Evolutionary conservation across 108 stramenopile species (phyloP), one percentile per base, ranked within the genome.

Genomic region (Craspedostauros australis): DNA sequence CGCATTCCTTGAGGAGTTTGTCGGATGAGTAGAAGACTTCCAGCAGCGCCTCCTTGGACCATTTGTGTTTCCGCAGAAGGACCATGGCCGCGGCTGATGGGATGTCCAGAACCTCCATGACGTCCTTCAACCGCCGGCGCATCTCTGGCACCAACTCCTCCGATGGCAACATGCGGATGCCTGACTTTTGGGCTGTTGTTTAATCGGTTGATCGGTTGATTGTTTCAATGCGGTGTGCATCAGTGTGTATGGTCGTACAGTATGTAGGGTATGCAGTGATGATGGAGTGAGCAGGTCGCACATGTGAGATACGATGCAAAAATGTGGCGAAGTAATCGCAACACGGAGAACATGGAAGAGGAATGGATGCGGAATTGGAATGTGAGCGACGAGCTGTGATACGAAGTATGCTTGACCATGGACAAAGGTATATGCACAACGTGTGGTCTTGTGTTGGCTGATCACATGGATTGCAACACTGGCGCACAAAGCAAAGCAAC

Each of bases 41-140:
- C 45, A 93, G 68, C 24, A 98, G 68, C 12, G 68, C 63, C 60
- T 99, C 97, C 58, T 91, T 91, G 57, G 89, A 83, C 95, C 95
- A 99, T 38, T 80, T 84, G 60, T 80, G 64, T 43, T 86, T 66
- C 8, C 95, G 84, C 63, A 99, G 72, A 29, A 99, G 79, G 20
- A 83, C 84, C 12, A 78, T 59, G 21, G 95, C 95, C 11, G 85
- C 90, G 39, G 79, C 60, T 7, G 45, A 50, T 5, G 94, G 73
- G 32, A 95, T 73, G 26, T 79, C 86, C 6, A 97, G 77, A 22
- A 97, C 75, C 38, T 94, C 92, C 11, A 66, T 52, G 3, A 84
- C 84, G 48, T 93, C 84, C 31, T 60, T 69, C 33, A 88, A 38
- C 16, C 70, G 73, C 26, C 71, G 72, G 26, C 76, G 64, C 83